Evolutionary conservation across 139 green algal genomes (phyloP), one percentile per base, ranked within the genome.

Genomic region (Closterium sp.): DNA sequence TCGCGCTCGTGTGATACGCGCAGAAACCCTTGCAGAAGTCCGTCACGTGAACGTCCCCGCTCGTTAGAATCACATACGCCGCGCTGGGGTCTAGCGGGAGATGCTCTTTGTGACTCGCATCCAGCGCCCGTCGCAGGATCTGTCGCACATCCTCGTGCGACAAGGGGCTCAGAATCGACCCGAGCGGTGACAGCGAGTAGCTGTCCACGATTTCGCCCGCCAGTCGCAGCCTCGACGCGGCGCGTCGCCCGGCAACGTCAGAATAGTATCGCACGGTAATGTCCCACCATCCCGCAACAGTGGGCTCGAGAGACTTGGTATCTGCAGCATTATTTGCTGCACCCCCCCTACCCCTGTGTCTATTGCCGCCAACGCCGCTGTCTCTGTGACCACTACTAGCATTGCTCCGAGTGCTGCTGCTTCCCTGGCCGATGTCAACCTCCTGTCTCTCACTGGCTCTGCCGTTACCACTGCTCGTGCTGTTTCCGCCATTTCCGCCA

Each of bases 1-100:
- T 76, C 25, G 85, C 85, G 34, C 30, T 55, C 32, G 85, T 89
- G 85, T 89, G 85, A 55, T 89, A 89, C 33, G 33, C 85, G 33
- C 85, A 89, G 30, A 21, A 55, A 31, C 33, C 85, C 6, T 38
- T 69, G 30, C 85, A 89, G 34, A 55, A 89, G 4, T 89, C 85
- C 19, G n/a, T 30, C 21, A 89, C 19, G 34, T 89, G 34, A 33
- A 89, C 85, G 32, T 89, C 85, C 32, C 25, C 33, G 32, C 85
- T 89, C 28, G 85, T 89, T 33, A 89, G 30, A 30, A 89, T 3
- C 85, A 89, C 34, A 23, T 89, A 89, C 32, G 85, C 85, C 6
- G 30, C 85, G 30, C 34, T 38, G 30, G 85, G 33, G 30, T 89
- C 85, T 4, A 55, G 85, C 8, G 85, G 85, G 3, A 89, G 30